A percentile compares a stretch with the other conserved stretches of the same genome.
Evolutionary conservation across 257 asterid genomes (phyloP).

Genomic region (Solanum appendiculatum): DNA sequence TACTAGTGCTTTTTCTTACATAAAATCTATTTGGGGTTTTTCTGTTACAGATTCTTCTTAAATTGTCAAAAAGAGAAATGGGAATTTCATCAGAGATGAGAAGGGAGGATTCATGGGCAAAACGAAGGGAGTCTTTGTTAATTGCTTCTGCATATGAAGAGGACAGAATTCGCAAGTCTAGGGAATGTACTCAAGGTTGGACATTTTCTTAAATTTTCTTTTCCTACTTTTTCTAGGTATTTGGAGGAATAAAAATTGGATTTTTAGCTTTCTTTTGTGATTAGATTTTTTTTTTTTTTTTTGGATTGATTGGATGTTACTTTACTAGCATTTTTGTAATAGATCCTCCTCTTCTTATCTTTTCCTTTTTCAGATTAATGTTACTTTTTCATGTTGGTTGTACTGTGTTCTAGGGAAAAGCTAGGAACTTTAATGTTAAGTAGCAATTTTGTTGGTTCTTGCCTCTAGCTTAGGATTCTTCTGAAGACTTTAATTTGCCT

Average conservation of each 20-base stretch:
- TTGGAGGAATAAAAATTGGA: not conserved
- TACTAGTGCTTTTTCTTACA: not conserved
- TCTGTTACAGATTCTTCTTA: not conserved
- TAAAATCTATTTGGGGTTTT: not conserved
- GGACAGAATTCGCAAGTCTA: constrained; percentile 22
- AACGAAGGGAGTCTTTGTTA: constrained; percentile 9
- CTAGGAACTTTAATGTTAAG: not conserved
- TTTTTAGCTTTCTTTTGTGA: not conserved
- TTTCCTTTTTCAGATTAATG: not conserved
- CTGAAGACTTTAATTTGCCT: not conserved
- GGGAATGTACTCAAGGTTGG: constrained; percentile 29
- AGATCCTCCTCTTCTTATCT: not conserved
- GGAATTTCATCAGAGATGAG: constrained; percentile 10
- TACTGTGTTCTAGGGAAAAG: not conserved
- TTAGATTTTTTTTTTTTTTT: not conserved
- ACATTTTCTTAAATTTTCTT: fast-evolving
- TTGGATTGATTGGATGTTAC: not conserved
- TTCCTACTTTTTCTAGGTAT: not conserved
- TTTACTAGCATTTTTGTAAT: not conserved
- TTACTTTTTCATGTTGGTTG: not conserved
- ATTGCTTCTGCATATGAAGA: constrained; percentile 30
- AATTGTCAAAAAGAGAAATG: not conserved
- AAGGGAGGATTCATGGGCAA: not conserved
- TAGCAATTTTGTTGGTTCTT: not conserved
- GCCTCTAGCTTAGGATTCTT: not conserved